Evolutionary conservation across 1,284 basidiomycete species (phyloP), one percentile per base, ranked within the genome.

Genomic region (Trichosporon asahii): DNA sequence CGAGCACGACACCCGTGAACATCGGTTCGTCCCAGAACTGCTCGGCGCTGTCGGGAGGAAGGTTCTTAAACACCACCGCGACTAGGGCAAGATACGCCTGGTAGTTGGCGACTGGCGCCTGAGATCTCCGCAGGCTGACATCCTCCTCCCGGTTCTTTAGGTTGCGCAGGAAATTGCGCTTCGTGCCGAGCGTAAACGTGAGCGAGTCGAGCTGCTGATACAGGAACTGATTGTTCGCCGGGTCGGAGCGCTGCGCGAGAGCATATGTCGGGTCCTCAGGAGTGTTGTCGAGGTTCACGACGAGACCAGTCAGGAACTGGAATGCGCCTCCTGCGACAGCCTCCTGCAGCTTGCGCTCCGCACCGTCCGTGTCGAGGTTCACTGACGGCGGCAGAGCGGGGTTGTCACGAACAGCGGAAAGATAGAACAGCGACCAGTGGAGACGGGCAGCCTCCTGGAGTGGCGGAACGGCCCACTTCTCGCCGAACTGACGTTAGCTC

Each of bases 61-160:
- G 87, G 12, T 88, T 86, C 6, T 88, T 86, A 80, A 94, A 97
- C 9, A 97, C 85, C 2, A 91, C 84, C 5, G 94, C 92, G 66
- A 95, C 89, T 77, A 97, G 89, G 0, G 89, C 87, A 79, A 93
- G 94, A 49, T 96, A 85, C 73, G 90, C 88, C 53, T 93, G 93
- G 72, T 94, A 90, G 77, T 96, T 85, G 80, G 18, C 85, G 77
- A 61, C 86, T 76, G 74, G 75, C 81, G 82, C 76, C 88, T 89
- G 21, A 85, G 87, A 53, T 27, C 78, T 72, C 37, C 79, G 68
- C 25, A 90, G 85, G 1, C 67, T 66, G 29, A 90, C 82, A 78
- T 97, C 95, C 82, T 97, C 95, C 79, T 97, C 94, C 53, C 90
- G 86, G 76, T 95, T 93, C 79, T 94, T 93, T 79, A 97, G 90